phyloP scores from a whole-genome alignment of 148 eudicot genomes.

The Spergularia bocconei region DNA sequence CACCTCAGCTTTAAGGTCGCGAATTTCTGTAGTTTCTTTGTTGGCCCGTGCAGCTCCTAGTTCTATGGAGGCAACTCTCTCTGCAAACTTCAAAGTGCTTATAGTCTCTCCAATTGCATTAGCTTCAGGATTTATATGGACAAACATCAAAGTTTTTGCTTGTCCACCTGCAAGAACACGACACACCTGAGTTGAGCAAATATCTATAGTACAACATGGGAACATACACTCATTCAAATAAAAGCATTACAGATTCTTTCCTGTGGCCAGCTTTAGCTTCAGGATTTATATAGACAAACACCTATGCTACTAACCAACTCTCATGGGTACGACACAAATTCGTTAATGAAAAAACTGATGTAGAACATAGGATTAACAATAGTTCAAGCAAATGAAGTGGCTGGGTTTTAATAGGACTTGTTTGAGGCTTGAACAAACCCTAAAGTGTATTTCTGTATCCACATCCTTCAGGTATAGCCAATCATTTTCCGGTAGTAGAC shows the following conservation, averaged over 20 bases:
- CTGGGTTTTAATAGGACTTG: not conserved
- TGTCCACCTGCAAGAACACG: constrained; percentile 63
- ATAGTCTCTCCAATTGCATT: constrained; percentile 82
- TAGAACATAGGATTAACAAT: no score
- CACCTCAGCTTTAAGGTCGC: constrained; percentile 91
- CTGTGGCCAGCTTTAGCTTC: not conserved
- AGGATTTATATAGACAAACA: not conserved
- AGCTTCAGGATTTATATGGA: constrained; percentile 83
- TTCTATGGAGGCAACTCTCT: constrained; percentile 89
- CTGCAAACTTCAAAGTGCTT: constrained; percentile 93
- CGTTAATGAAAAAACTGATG: no score
- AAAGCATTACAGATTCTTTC: not conserved
- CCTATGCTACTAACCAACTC: no score
- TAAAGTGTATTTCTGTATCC: not conserved
- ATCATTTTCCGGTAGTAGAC: not conserved
- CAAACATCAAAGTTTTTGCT: constrained; percentile 97
- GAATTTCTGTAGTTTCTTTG: constrained; percentile 83
- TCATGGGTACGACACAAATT: no score
- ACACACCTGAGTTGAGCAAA: not conserved
- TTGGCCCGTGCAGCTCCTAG: constrained; percentile 90
- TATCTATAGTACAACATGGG: not conserved
- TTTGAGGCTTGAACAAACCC: not conserved
- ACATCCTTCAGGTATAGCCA: not conserved
- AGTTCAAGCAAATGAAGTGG: not conserved
- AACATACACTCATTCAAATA: no score